Evolutionary conservation across 2,329 filamentous ascomycete genomes (phyloP).

Genomic region (Aspergillus brasiliensis): DNA sequence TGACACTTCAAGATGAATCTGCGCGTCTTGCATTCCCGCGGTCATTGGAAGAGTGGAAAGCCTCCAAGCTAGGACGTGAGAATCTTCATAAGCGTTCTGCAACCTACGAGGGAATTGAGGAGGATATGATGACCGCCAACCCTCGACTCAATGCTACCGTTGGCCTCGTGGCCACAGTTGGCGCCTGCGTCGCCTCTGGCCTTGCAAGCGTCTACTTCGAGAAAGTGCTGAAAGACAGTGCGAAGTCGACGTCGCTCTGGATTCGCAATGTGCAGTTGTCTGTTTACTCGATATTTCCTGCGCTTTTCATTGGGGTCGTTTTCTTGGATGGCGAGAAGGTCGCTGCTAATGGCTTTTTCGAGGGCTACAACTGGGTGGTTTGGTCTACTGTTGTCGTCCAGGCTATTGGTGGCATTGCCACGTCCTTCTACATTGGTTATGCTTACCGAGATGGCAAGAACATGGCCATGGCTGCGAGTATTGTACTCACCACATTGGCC

Average conservation of each 20-base stretch:
- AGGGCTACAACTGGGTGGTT: conserved; percentile 89
- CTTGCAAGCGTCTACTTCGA: conserved; percentile 72
- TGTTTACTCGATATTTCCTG: conserved; percentile 90
- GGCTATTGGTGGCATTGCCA: conserved; percentile 79
- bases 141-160: conserved; percentile 74
- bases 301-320: conserved; percentile 80
- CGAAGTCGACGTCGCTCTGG: conserved; percentile 77
- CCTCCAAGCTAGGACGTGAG: conserved; percentile 52
- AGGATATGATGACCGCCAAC: conserved; percentile 56
- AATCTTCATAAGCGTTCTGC: conserved; percentile 71
- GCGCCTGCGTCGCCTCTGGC: conserved; percentile 78
- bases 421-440: conserved; percentile 78
- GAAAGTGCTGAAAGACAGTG: conserved; percentile 87
- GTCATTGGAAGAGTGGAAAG: conserved; percentile 73
- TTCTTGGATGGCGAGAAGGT: conserved; percentile 86
- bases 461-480: conserved; percentile 89
- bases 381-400: conserved; percentile 85
- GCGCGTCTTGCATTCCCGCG: conserved; percentile 71
- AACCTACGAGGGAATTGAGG: conserved; percentile 84
- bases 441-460: conserved; percentile 92
- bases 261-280: conserved; percentile 92
- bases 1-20: conserved; percentile 59
- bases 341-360: conserved; percentile 83
- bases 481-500: conserved; percentile 81
- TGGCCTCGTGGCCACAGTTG: conserved; percentile 75